These are phyloP conservation scores for Pythium coloratum DNA, from an alignment of 352 stramenopile species.

Conservation along the genomic window DNA sequence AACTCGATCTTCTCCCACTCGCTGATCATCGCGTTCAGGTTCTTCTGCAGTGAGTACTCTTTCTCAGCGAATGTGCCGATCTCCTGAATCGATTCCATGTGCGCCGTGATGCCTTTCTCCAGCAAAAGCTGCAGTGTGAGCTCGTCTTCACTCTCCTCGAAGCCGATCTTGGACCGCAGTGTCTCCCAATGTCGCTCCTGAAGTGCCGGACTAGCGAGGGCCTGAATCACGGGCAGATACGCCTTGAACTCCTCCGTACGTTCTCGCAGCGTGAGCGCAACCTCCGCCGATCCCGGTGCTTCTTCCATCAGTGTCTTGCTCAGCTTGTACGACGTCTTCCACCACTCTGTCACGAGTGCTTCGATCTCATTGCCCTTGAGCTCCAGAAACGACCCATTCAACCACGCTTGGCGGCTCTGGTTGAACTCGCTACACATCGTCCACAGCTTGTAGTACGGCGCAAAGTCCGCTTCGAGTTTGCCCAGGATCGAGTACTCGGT, in stretches of 20 bases:
- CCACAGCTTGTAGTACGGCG: conserved; percentile 94
- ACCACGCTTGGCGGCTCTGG: conserved; percentile 88
- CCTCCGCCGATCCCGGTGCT: conserved; percentile 84
- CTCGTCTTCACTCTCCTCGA: conserved; percentile 84
- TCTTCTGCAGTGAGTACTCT: conserved; percentile 94
- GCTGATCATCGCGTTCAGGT: conserved; percentile 91
- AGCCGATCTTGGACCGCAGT: conserved; percentile 88
- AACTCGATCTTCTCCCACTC: conserved; percentile 95
- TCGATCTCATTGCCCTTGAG: conserved; percentile 90
- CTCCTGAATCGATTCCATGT: conserved; percentile 91
- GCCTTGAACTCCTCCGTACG: conserved; percentile 92
- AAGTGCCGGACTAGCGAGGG: conserved; percentile 88
- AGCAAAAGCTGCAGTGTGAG: conserved; percentile 80
- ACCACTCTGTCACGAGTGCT: conserved; percentile 90
- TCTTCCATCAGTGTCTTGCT: conserved; percentile 90
- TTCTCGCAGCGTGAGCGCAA: conserved; percentile 85
- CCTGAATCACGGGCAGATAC: conserved; percentile 92
- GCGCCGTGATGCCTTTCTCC: conserved; percentile 78
- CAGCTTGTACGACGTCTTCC: conserved; percentile 92
- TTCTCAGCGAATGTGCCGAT: conserved; percentile 93
- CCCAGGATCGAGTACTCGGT: conserved; percentile 90
- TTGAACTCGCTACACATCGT: conserved; percentile 95
- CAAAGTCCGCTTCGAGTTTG: conserved; percentile 86
- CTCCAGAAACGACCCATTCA: conserved; percentile 91
- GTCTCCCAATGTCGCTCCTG: conserved; percentile 93